A percentile compares a stretch with the other conserved stretches of the same genome.
These are phyloP conservation scores for Cucurbita argyrosperma DNA, from an alignment of 306 rosid species.

Conservation along the genomic window DNA sequence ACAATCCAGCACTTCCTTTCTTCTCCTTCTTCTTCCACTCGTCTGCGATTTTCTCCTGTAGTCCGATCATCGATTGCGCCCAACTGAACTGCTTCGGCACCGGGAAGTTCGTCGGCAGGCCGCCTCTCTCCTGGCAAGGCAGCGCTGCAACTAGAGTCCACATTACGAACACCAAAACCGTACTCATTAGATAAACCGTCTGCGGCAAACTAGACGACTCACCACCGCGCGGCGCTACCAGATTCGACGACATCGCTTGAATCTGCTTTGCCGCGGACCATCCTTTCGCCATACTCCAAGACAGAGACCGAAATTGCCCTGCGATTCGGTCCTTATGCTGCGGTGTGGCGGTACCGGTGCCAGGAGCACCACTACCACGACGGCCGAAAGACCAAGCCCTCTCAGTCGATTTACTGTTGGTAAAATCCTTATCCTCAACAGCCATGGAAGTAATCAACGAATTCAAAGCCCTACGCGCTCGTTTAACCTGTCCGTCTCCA, in stretches of 20 bases:
- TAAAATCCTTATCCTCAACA: slow-evolving; percentile 46
- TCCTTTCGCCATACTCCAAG: slow-evolving; percentile 60
- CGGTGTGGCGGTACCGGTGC: neutral
- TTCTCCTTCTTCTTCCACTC: slow-evolving; percentile 98
- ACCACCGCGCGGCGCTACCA: slow-evolving; percentile 53
- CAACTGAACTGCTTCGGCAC: slow-evolving; percentile 39
- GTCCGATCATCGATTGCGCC: slow-evolving; percentile 56
- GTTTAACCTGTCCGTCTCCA: slow-evolving; percentile 80
- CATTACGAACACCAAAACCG: slow-evolving; percentile 46
- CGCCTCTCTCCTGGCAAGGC: slow-evolving; percentile 82
- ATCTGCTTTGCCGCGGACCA: slow-evolving; percentile 89
- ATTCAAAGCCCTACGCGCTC: slow-evolving; percentile 65
- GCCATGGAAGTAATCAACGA: slow-evolving; percentile 37
- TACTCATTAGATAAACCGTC: slow-evolving; percentile 59
- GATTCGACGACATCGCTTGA: slow-evolving; percentile 52
- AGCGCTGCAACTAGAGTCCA: slow-evolving; percentile 73
- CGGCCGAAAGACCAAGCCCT: slow-evolving; percentile 73
- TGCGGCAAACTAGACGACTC: slow-evolving; percentile 43
- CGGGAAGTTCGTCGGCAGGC: slow-evolving; percentile 39
- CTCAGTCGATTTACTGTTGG: slow-evolving; percentile 35
- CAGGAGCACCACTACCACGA: slow-evolving; percentile 6
- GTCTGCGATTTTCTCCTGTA: slow-evolving; percentile 79
- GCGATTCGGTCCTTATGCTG: slow-evolving; percentile 19
- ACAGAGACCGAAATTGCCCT: slow-evolving; percentile 28
- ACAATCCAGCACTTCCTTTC: slow-evolving; percentile 47